phyloP scores from a whole-genome alignment of 2,329 filamentous ascomycete species.

The Chaetoscypha palmicola region DNA sequence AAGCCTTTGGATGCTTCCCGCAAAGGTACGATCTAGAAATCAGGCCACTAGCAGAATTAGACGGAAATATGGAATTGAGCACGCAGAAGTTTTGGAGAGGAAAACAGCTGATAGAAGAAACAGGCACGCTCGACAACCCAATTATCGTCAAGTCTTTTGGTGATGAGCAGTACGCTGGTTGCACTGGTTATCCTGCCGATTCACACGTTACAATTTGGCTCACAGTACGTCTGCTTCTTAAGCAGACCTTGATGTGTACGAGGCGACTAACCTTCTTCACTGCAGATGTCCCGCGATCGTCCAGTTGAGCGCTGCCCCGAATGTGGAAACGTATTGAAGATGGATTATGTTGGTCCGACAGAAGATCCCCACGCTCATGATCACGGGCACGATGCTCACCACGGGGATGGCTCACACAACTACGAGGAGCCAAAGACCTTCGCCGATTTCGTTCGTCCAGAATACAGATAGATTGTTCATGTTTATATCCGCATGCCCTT shows the following conservation, averaged over 20 bases:
- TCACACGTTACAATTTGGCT: slow-evolving; percentile 89
- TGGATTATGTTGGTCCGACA: slow-evolving; percentile 86
- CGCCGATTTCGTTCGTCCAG: slow-evolving; percentile 88
- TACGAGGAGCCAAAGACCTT: slow-evolving; percentile 92
- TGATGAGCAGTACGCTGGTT: slow-evolving; percentile 93
- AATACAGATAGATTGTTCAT: slow-evolving; percentile 65
- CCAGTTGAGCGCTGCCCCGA: slow-evolving; percentile 93
- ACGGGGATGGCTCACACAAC: slow-evolving; percentile 47
- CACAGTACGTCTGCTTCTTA: slow-evolving; percentile 53
- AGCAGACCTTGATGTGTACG: no score
- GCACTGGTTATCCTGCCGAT: slow-evolving; percentile 89
- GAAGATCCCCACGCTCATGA: slow-evolving; percentile 55
- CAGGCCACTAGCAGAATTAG: slow-evolving; percentile 8
- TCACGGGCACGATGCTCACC: slow-evolving; percentile 38
- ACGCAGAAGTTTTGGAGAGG: slow-evolving; percentile 1
- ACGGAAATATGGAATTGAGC: neutral
- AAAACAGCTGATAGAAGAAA: slow-evolving; percentile 12
- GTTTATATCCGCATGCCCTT: neutral
- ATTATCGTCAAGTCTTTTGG: slow-evolving; percentile 87
- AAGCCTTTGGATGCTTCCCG: slow-evolving; percentile 86
- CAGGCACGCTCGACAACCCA: slow-evolving; percentile 82
- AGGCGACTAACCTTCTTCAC: neutral
- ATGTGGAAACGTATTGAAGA: slow-evolving; percentile 95
- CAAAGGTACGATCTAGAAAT: slow-evolving; percentile 50
- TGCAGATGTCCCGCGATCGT: slow-evolving; percentile 75